Conservation (phyloP, 2,329 filamentous ascomycete genomes). For the Colletotrichum eleusines region DNA sequence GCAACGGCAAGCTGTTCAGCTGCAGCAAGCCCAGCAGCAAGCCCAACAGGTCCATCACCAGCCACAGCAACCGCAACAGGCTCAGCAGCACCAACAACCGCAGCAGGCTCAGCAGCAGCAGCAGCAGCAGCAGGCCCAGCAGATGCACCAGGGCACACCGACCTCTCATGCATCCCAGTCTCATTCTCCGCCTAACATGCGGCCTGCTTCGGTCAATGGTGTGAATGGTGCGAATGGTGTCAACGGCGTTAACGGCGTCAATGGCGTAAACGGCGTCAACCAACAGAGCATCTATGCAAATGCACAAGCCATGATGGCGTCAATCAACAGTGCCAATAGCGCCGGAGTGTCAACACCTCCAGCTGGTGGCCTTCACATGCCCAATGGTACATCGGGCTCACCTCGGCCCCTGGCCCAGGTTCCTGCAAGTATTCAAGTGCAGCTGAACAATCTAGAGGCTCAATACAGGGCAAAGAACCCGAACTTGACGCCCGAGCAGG, state of each 20-base stretch:
- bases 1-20: slow-evolving; percentile 65
- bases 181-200: slow-evolving; percentile 57
- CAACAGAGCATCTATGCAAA: slow-evolving; percentile 67
- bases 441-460: slow-evolving; percentile 65
- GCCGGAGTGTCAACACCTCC: slow-evolving; percentile 60
- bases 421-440: slow-evolving; percentile 60
- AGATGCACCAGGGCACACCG: slow-evolving; percentile 47
- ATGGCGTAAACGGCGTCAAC: slow-evolving; percentile 58
- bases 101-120: slow-evolving; percentile 55
- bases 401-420: slow-evolving; percentile 60
- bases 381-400: slow-evolving; percentile 58
- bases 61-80: slow-evolving; percentile 43
- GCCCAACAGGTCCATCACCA: slow-evolving; percentile 44
- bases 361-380: slow-evolving; percentile 60
- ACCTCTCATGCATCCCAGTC: slow-evolving; percentile 50
- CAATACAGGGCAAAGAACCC: slow-evolving; percentile 65
- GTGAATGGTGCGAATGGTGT: slow-evolving; percentile 42
- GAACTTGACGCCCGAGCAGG: slow-evolving; percentile 61
- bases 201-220: slow-evolving; percentile 44
- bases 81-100: slow-evolving; percentile 67
- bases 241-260: slow-evolving; percentile 57
- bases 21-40: slow-evolving; percentile 56
- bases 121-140: slow-evolving; percentile 56
- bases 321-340: slow-evolving; percentile 59
- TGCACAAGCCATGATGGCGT: slow-evolving; percentile 65